Base-by-base conservation (phyloP, 305 asterid genomes). In the Fraxinus latifolia region DNA sequence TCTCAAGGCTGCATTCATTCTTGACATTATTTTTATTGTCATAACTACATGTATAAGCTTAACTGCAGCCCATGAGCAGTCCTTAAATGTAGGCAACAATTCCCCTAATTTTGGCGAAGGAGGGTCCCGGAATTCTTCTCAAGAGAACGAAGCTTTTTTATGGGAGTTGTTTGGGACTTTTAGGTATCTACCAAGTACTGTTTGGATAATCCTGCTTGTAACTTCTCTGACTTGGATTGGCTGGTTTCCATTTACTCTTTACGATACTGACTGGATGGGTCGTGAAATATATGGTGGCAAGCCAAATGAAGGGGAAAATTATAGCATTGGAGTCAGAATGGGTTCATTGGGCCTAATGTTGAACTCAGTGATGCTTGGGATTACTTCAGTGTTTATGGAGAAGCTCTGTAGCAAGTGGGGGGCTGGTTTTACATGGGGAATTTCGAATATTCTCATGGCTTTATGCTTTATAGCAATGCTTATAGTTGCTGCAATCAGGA, bases 261-360 rank as follows among this genome's bases (percentile, higher is more conserved):
- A 88, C 70, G 97, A 92, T 79, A 92, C 98, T 73, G 98, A 94
- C 82, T 94, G 96, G 98, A 92, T 93, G 95, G 95, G 98, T 67
- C 89, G 96, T 76, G 97, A 92, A 86, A 91, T 94, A 82, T 94
- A 90, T 86, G 97, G 95, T 0, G 98, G 98, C 19, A 87, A 88
- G 77, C 98, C 98, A 62, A 92, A 93, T 88, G 94, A 82, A 23
- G 96, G 98, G 60, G 78, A 50, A 53, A 89, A 83, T 87, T 94
- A 94, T 67, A 81, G 85, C 25, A 32, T 5, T 19, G 97, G 98
- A 84, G 98, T 92, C 84, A 89, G 98, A 85, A 91, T 94, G 95
- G 96, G 97, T 78, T 86, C 98, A 4, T 73, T 94, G 34, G 95
- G 94, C 60, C 84, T 92, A 76, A 91, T 90, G 97, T 82, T 94